Conservation (phyloP, 331 rosid genomes). For the Phaseolus coccineus region DNA sequence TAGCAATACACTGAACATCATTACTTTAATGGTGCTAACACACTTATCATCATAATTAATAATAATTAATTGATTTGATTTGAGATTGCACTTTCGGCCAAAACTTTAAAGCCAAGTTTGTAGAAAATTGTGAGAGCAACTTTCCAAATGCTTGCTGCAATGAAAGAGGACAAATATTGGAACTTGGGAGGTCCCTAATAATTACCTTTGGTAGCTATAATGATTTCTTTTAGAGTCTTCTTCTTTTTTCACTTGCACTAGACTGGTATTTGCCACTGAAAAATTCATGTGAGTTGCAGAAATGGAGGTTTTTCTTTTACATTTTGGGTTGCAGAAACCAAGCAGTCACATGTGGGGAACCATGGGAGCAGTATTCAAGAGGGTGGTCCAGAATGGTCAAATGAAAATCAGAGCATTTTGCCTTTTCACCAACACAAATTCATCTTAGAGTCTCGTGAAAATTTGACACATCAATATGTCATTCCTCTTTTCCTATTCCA, state of each 20-base stretch:
- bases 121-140: conserved; percentile 13
- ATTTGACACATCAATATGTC: too few relatives aligned
- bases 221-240: neutral
- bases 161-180: neutral
- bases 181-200: neutral
- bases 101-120: conserved; percentile 33
- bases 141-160: conserved; percentile 5
- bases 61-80: conserved; percentile 8
- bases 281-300: neutral
- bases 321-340: neutral
- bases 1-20: neutral
- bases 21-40: conserved; percentile 21
- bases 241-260: neutral
- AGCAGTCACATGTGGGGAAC: neutral
- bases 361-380: neutral
- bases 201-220: neutral
- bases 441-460: too few relatives aligned
- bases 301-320: neutral
- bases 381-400: neutral
- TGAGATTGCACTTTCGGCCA: conserved; percentile 34
- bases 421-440: neutral
- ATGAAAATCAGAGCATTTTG: neutral
- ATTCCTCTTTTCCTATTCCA: too few relatives aligned
- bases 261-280: neutral
- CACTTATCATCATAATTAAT: conserved; percentile 2